phyloP scores from a whole-genome alignment of 2,329 filamentous ascomycete genomes.

The Clarireedia hainanense region DNA sequence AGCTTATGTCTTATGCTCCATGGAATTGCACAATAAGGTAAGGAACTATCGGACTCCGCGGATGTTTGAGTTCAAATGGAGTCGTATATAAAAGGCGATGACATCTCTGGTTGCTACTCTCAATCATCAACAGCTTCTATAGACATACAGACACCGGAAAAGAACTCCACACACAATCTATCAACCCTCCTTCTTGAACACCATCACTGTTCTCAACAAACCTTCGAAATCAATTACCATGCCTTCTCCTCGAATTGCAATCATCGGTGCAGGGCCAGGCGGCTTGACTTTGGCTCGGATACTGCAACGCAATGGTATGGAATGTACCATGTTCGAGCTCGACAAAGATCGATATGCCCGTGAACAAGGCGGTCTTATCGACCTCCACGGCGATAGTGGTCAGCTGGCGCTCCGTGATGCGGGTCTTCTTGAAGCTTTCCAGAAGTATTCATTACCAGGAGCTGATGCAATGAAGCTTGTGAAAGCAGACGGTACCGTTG shows the following conservation, averaged over 20 bases:
- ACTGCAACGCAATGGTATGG: constrained; percentile 21
- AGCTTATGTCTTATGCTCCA: too few relatives aligned
- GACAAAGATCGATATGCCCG: constrained; percentile 15
- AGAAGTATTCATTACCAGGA: constrained; percentile 34
- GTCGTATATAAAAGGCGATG: too few relatives aligned
- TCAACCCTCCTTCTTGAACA: too few relatives aligned
- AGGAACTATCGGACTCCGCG: too few relatives aligned
- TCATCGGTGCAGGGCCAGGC: constrained; percentile 18
- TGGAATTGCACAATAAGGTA: too few relatives aligned
- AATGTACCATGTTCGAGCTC: constrained; percentile 27
- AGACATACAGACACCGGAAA: too few relatives aligned
- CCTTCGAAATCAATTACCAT: neutral
- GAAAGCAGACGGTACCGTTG: constrained; percentile 22
- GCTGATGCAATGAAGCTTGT: constrained; percentile 35
- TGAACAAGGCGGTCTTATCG: constrained; percentile 37
- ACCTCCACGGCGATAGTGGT: constrained; percentile 33
- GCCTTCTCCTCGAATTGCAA: constrained; percentile 14
- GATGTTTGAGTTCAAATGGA: too few relatives aligned
- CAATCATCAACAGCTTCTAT: too few relatives aligned
- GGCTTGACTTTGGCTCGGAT: constrained; percentile 18
- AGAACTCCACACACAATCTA: too few relatives aligned
- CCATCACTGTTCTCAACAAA: neutral
- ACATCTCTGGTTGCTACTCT: too few relatives aligned
- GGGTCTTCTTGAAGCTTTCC: constrained; percentile 25
- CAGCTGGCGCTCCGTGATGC: constrained; percentile 29